These are phyloP conservation scores for Dactylonectria macrodidyma DNA, from an alignment of 2,329 filamentous ascomycete genomes.

Conservation along the genomic window DNA sequence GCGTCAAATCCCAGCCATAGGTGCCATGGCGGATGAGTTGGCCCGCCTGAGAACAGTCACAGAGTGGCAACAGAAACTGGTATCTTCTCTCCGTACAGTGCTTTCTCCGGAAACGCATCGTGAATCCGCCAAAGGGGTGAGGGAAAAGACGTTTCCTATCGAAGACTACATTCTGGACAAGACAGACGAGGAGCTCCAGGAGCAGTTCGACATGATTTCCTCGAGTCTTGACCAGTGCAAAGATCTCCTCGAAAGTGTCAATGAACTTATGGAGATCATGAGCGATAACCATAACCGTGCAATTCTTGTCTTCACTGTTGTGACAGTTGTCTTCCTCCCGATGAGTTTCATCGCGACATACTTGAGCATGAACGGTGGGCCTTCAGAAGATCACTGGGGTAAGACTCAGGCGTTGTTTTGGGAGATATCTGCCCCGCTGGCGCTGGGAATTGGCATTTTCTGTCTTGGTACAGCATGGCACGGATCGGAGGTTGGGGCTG, in stretches of 20 bases:
- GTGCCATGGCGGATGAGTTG: constrained; percentile 10
- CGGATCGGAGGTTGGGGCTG: not conserved
- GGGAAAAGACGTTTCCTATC: not conserved
- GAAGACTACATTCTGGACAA: constrained; percentile 3
- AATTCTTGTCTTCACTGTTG: constrained; percentile 9
- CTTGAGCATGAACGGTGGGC: constrained; percentile 12
- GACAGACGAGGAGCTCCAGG: constrained; percentile 1
- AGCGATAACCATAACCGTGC: constrained; percentile 7
- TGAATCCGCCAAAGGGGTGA: not conserved
- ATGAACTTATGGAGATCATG: constrained; percentile 5
- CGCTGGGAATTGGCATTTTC: constrained; percentile 11
- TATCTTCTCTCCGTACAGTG: constrained; percentile 7
- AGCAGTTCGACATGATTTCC: constrained; percentile 8
- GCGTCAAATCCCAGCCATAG: constrained; percentile 10
- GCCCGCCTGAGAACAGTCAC: constrained; percentile 4
- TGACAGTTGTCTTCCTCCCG: constrained; percentile 3
- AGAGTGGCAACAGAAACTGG: constrained; percentile 8
- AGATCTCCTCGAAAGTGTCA: not conserved
- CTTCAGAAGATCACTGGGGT: not conserved
- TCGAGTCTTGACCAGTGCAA: not conserved
- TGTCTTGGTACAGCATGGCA: constrained; percentile 5
- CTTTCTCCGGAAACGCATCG: constrained; percentile 5
- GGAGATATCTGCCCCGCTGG: constrained; percentile 7
- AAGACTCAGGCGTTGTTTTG: constrained; percentile 8
- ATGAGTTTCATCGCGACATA: constrained; percentile 13